Conservation (phyloP, 129 eudicot species). For the Flaveria sonorensis region DNA sequence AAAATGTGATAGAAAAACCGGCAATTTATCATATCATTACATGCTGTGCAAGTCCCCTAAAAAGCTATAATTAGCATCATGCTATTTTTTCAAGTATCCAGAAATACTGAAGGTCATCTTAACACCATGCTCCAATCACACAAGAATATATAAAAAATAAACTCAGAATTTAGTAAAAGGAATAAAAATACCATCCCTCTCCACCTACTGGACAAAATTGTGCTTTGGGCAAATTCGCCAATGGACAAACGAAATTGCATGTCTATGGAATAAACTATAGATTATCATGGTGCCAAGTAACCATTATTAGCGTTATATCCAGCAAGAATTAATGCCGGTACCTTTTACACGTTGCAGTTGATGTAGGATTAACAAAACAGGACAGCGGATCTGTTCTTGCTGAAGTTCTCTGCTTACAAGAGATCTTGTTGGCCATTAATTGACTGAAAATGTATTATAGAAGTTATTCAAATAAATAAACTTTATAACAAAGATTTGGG, state of each 20-base stretch:
- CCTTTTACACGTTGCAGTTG: constrained; percentile 13
- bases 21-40: background rate
- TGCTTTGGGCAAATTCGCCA: constrained; percentile 18
- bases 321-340: constrained; percentile 7
- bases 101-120: background rate
- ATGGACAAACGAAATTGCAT: constrained; percentile 6
- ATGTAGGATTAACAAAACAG: background rate
- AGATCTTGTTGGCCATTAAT: constrained; percentile 30
- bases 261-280: background rate
- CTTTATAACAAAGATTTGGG: background rate
- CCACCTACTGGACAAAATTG: constrained; percentile 18
- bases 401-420: constrained; percentile 10
- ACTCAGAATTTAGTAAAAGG: background rate
- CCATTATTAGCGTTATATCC: constrained; percentile 28
- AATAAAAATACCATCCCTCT: background rate
- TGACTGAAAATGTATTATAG: constrained; percentile 27
- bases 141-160: background rate
- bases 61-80: background rate
- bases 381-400: background rate
- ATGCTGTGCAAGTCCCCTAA: background rate
- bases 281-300: constrained; percentile 16
- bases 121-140: constrained; percentile 11
- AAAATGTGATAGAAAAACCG: background rate
- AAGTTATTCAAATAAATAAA: background rate
- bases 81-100: background rate